A percentile compares a stretch with the other conserved stretches of the same genome.
These are phyloP conservation scores for Chrysoporthe austroafricana DNA, from an alignment of 2,329 filamentous ascomycete species.

Conservation along the genomic window DNA sequence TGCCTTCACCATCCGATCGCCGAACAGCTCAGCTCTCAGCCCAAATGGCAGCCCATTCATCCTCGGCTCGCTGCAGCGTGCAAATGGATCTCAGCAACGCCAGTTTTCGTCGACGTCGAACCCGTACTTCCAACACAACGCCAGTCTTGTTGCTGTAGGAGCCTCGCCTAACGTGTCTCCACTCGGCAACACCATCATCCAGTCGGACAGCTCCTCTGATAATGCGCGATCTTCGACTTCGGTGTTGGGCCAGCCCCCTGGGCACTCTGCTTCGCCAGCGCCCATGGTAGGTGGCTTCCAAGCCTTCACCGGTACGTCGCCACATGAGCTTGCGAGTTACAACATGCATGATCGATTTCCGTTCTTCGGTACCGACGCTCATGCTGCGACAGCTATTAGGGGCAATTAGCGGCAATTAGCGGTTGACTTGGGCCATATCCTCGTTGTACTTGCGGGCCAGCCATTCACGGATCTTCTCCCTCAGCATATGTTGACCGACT, in stretches of 20 bases:
- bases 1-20: slow-evolving; percentile 37
- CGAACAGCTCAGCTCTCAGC: slow-evolving; percentile 43
- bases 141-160: slow-evolving; percentile 36
- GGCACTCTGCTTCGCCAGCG: slow-evolving; percentile 48
- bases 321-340: slow-evolving; percentile 46
- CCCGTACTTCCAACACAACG: slow-evolving; percentile 41
- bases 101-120: slow-evolving; percentile 43
- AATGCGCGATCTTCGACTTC: slow-evolving; percentile 32
- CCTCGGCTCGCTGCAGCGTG: slow-evolving; percentile 36
- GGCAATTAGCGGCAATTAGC: slow-evolving; percentile 37
- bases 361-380: slow-evolving; percentile 51
- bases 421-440: slow-evolving; percentile 20
- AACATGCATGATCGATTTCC: slow-evolving; percentile 51
- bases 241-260: slow-evolving; percentile 39
- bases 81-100: slow-evolving; percentile 48
- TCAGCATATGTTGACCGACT: slow-evolving; percentile 5
- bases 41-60: slow-evolving; percentile 44
- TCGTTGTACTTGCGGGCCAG: slow-evolving; percentile 8
- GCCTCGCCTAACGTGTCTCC: slow-evolving; percentile 42
- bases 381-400: slow-evolving; percentile 54
- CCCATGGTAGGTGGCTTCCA: slow-evolving; percentile 49
- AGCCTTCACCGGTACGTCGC: slow-evolving; percentile 51
- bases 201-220: slow-evolving; percentile 38
- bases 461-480: neutral
- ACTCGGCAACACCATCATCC: slow-evolving; percentile 34